Evolutionary conservation across 2,329 filamentous ascomycete species (phyloP).

Genomic region (Xylariomycetidae sp.): DNA sequence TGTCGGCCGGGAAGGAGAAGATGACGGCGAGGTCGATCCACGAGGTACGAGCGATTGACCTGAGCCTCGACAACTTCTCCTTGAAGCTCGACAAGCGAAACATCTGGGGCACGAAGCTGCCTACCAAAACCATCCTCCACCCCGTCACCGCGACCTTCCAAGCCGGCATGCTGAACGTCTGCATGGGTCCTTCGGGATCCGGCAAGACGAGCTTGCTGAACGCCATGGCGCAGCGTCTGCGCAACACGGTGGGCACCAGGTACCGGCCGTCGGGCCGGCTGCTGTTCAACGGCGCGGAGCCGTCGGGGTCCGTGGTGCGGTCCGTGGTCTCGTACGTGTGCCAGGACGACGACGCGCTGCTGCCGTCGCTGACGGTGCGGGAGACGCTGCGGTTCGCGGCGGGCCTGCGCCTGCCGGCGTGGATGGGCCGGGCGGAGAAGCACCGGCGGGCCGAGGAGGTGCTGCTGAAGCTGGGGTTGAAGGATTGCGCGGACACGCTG

Average conservation of each 20-base stretch:
- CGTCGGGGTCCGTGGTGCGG: slow-evolving; percentile 61
- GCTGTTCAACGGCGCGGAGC: slow-evolving; percentile 63
- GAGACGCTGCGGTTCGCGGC: slow-evolving; percentile 69
- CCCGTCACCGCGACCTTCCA: slow-evolving; percentile 62
- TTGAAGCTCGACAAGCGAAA: slow-evolving; percentile 59
- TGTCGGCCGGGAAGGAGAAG: slow-evolving; percentile 65
- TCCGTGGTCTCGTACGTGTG: slow-evolving; percentile 73
- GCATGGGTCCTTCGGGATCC: slow-evolving; percentile 74
- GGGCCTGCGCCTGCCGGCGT: slow-evolving; percentile 62
- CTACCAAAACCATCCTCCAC: slow-evolving; percentile 56
- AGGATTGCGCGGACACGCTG: slow-evolving; percentile 70
- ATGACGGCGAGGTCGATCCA: slow-evolving; percentile 48
- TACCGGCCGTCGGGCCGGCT: slow-evolving; percentile 59
- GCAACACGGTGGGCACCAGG: slow-evolving; percentile 53
- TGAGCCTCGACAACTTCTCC: slow-evolving; percentile 58
- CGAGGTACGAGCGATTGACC: slow-evolving; percentile 54
- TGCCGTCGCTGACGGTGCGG: slow-evolving; percentile 68
- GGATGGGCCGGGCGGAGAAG: slow-evolving; percentile 65
- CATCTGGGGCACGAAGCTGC: slow-evolving; percentile 42
- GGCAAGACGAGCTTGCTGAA: slow-evolving; percentile 73
- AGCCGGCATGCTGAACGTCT: slow-evolving; percentile 64
- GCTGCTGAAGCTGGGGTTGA: slow-evolving; percentile 67
- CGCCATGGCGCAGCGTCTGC: slow-evolving; percentile 62
- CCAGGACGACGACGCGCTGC: slow-evolving; percentile 69
- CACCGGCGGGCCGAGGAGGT: slow-evolving; percentile 63